These are phyloP conservation scores for Medicago ruthenica DNA, from an alignment of 306 rosid species.

Conservation along the genomic window DNA sequence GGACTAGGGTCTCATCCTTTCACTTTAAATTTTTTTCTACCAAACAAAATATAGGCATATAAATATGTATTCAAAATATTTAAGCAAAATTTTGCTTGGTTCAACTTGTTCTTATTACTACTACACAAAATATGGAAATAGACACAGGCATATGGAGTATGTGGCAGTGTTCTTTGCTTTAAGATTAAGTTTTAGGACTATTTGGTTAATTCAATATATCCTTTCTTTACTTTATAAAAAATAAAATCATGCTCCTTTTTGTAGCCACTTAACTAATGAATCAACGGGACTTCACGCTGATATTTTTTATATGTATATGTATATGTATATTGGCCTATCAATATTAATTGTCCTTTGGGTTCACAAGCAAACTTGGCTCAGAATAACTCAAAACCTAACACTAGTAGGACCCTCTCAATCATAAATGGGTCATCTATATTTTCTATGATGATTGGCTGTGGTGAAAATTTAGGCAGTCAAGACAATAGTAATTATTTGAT, in stretches of 20 bases:
- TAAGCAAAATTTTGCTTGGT: not conserved
- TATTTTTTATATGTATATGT: not conserved
- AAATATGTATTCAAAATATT: no score
- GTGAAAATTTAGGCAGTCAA: no score
- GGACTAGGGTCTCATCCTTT: no score
- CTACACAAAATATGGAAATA: no score
- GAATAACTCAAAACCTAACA: slow-evolving; percentile 35
- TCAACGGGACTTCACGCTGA: slow-evolving; percentile 7
- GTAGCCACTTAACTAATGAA: slow-evolving; percentile 29
- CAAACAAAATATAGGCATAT: no score
- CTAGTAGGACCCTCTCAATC: slow-evolving; percentile 39
- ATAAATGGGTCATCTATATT: not conserved
- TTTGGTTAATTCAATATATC: no score
- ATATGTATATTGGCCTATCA: slow-evolving; percentile 34
- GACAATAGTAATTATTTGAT: no score
- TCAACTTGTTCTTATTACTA: not conserved
- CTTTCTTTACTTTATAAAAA: no score
- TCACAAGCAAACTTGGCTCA: slow-evolving; percentile 6
- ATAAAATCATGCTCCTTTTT: not conserved
- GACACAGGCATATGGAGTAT: not conserved
- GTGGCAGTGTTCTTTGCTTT: not conserved
- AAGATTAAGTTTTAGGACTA: not conserved
- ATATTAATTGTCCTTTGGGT: slow-evolving; percentile 36
- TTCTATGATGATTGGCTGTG: no score
- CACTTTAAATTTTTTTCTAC: no score